Evolutionary conservation across 805 yeast genomes (phyloP).

Genomic region (Barnettozyma salicaria): DNA sequence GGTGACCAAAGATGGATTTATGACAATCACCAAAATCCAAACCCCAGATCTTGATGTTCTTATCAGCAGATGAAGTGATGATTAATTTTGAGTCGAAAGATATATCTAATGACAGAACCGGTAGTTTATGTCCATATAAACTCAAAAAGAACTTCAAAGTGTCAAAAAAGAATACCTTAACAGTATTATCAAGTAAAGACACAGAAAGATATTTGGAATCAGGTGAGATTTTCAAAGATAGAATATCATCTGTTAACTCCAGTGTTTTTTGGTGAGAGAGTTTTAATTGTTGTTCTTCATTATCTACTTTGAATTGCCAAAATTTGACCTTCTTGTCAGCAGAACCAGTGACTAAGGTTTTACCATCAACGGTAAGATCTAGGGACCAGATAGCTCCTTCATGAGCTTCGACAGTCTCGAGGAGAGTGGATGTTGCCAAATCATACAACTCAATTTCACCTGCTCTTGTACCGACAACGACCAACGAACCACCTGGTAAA

Average conservation of each 20-base stretch:
- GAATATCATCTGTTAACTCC: constrained; percentile 80
- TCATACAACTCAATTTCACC: constrained; percentile 85
- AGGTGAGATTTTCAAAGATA: constrained; percentile 74
- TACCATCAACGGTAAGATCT: constrained; percentile 83
- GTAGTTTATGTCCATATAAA: constrained; percentile 92
- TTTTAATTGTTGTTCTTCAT: constrained; percentile 52
- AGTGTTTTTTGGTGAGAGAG: constrained; percentile 73
- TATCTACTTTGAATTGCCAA: constrained; percentile 75
- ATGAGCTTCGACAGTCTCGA: constrained; percentile 75
- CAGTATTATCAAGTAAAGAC: constrained; percentile 88
- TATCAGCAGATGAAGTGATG: constrained; percentile 93
- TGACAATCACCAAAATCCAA: constrained; percentile 98
- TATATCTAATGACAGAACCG: constrained; percentile 88
- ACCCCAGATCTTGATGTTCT: constrained; percentile 97
- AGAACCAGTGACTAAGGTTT: constrained; percentile 81
- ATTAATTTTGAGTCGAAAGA: constrained; percentile 83
- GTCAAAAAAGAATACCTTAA: constrained; percentile 86
- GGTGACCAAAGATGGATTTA: constrained; percentile 92
- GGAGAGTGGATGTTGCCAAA: constrained; percentile 69
- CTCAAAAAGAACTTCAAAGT: constrained; percentile 82
- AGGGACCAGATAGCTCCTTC: constrained; percentile 85
- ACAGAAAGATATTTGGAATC: constrained; percentile 74
- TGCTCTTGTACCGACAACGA: constrained; percentile 81
- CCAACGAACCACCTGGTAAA: constrained; percentile 85
- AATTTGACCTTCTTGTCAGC: constrained; percentile 87